Percentiles rank a stretch among this genome's conserved stretches.
Conservation (phyloP, 2,329 filamentous ascomycete species). For the Pyricularia grisea region DNA sequence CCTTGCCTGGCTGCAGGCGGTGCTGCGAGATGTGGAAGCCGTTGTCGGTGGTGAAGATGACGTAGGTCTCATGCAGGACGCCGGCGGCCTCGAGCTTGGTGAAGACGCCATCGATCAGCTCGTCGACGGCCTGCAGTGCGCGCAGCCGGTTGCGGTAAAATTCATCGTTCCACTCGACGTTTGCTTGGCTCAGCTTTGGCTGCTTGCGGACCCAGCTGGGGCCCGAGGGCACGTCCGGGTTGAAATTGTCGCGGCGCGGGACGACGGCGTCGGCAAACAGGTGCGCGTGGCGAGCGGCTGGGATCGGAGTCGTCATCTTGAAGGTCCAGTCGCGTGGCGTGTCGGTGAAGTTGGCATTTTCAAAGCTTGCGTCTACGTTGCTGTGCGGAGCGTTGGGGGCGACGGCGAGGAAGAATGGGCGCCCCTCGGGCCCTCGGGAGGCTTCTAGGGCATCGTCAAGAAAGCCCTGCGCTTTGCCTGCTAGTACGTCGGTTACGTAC, state of each 20-base stretch:
- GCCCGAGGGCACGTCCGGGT: slow-evolving; percentile 42
- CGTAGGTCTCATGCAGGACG: slow-evolving; percentile 28
- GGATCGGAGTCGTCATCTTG: slow-evolving; percentile 40
- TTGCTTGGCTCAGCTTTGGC: neutral
- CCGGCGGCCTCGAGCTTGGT: slow-evolving; percentile 24
- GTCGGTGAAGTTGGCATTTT: too few species aligned
- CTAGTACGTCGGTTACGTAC: slow-evolving; percentile 46
- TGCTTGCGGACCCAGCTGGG: slow-evolving; percentile 19
- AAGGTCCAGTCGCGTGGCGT: slow-evolving; percentile 30
- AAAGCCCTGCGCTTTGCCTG: slow-evolving; percentile 49
- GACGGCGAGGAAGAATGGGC: slow-evolving; percentile 61
- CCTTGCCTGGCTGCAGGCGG: slow-evolving; percentile 18
- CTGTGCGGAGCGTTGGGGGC: too few species aligned
- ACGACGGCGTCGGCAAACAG: slow-evolving; percentile 52
- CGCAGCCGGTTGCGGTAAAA: neutral
- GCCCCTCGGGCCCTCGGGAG: slow-evolving; percentile 33
- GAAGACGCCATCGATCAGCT: neutral
- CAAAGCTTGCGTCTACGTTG: too few species aligned
- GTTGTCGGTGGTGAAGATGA: slow-evolving; percentile 18
- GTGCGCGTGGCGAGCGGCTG: slow-evolving; percentile 50
- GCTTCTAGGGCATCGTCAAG: slow-evolving; percentile 51
- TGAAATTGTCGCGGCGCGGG: slow-evolving; percentile 56
- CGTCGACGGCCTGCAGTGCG: neutral
- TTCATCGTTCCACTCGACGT: neutral
- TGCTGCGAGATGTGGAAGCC: slow-evolving; percentile 19